These are phyloP conservation scores for Taphrina flavorubra DNA, from an alignment of 1,139 yeast species.

Conservation along the genomic window DNA sequence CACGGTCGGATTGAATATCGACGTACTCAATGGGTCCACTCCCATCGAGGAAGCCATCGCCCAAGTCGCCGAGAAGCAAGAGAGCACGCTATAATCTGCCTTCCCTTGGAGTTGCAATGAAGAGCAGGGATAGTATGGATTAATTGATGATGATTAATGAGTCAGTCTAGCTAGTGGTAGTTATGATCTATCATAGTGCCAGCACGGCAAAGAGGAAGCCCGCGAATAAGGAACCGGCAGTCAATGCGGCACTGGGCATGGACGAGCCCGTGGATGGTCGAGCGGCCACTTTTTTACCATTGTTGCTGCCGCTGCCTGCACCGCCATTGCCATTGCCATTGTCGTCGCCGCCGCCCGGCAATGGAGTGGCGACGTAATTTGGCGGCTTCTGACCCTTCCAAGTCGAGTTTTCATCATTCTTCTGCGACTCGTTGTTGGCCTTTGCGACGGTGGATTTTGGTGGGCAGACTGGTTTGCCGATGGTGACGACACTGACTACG, in stretches of 20 bases:
- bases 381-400: background rate
- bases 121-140: too few relatives aligned
- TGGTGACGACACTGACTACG: constrained; percentile 13
- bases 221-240: constrained; percentile 4
- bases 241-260: constrained; percentile 16
- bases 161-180: too few relatives aligned
- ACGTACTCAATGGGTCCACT: constrained; percentile 7
- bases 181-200: constrained; percentile 1
- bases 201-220: constrained; percentile 12
- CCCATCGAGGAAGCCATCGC: background rate
- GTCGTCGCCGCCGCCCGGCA: background rate
- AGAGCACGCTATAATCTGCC: background rate
- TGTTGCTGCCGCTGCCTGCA: background rate
- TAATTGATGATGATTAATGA: too few relatives aligned
- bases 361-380: background rate
- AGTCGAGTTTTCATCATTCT: background rate
- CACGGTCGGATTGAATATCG: constrained; percentile 8
- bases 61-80: background rate
- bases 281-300: background rate
- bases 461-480: constrained; percentile 16
- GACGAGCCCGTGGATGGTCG: constrained; percentile 5
- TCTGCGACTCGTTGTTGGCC: background rate
- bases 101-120: too few relatives aligned
- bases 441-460: background rate
- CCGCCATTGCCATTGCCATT: background rate